phyloP scores from a whole-genome alignment of 2,329 filamentous ascomycete genomes.

The Xylaria digitata region DNA sequence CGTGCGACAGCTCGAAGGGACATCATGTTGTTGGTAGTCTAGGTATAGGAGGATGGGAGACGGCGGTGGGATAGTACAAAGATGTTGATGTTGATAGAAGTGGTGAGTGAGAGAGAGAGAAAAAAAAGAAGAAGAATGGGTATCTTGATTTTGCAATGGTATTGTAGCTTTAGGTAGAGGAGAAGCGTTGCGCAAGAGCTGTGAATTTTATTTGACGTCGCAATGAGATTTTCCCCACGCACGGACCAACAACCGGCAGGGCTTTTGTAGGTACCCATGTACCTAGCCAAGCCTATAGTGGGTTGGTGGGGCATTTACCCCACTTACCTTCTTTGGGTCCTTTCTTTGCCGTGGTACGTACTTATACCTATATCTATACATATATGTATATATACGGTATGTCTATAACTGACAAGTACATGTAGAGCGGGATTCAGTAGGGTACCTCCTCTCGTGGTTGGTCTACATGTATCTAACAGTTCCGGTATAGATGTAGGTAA shows the following conservation, averaged over 20 bases:
- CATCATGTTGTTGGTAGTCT: constrained; percentile 71
- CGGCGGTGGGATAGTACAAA: neutral
- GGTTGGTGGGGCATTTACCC: too few relatives aligned
- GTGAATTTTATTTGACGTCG: constrained; percentile 41
- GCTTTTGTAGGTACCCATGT: neutral
- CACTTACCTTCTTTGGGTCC: too few relatives aligned
- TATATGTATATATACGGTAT: too few relatives aligned
- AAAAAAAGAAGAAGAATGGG: neutral
- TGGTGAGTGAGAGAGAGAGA: neutral
- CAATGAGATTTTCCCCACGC: constrained; percentile 37
- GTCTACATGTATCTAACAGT: too few relatives aligned
- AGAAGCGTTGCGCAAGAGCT: constrained; percentile 19
- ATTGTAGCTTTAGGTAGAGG: constrained; percentile 4
- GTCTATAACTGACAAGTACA: too few relatives aligned
- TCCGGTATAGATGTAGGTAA: too few relatives aligned
- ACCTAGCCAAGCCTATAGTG: too few relatives aligned
- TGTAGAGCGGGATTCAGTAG: too few relatives aligned
- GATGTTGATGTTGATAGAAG: neutral
- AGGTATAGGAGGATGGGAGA: constrained; percentile 10
- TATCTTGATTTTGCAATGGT: neutral
- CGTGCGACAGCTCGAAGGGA: constrained; percentile 74
- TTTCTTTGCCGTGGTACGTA: too few relatives aligned
- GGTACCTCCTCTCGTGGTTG: too few relatives aligned
- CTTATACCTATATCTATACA: too few relatives aligned
- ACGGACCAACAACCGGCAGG: too few relatives aligned